A percentile compares a stretch with the other conserved stretches of the same genome.
These are phyloP conservation scores for Plectosphaerella plurivora DNA, from an alignment of 2,329 filamentous ascomycete species.

Conservation along the genomic window DNA sequence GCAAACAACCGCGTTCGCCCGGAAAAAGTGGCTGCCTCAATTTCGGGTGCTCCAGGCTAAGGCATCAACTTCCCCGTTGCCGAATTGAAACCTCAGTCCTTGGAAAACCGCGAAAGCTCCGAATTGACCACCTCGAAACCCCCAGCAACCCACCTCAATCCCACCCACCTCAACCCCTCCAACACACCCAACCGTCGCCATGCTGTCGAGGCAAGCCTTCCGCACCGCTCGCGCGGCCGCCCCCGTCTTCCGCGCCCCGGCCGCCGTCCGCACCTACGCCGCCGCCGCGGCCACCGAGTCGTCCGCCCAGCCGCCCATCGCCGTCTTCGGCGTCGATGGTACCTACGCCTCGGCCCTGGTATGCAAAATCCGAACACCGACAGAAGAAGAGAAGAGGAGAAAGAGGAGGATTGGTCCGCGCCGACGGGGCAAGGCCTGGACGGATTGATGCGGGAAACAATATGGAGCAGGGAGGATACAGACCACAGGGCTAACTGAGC, in stretches of 20 bases:
- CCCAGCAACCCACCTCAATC: constrained; percentile 12
- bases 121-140: constrained; percentile 8
- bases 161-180: constrained; percentile 13
- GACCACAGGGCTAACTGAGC: constrained; percentile 25
- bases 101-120: constrained; percentile 19
- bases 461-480: constrained; percentile 2
- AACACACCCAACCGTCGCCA: constrained; percentile 28
- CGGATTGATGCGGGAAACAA: constrained; percentile 4
- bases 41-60: constrained; percentile 14
- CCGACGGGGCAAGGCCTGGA: neutral
- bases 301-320: constrained; percentile 76
- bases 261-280: constrained; percentile 69
- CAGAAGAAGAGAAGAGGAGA: neutral
- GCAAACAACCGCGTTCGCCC: neutral
- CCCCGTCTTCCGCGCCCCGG: constrained; percentile 51
- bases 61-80: constrained; percentile 40
- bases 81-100: constrained; percentile 27
- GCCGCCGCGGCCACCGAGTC: constrained; percentile 59
- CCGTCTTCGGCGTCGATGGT: constrained; percentile 93
- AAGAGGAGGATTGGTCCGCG: constrained; percentile 1
- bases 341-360: constrained; percentile 98
- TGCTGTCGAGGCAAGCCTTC: constrained; percentile 57
- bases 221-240: constrained; percentile 53
- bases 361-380: constrained; percentile 36
- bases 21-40: constrained; percentile 31